A percentile compares a stretch with the other conserved stretches of the same genome.
Evolutionary conservation across 2,329 filamentous ascomycete species (phyloP).

Genomic region (Curvularia sp.): DNA sequence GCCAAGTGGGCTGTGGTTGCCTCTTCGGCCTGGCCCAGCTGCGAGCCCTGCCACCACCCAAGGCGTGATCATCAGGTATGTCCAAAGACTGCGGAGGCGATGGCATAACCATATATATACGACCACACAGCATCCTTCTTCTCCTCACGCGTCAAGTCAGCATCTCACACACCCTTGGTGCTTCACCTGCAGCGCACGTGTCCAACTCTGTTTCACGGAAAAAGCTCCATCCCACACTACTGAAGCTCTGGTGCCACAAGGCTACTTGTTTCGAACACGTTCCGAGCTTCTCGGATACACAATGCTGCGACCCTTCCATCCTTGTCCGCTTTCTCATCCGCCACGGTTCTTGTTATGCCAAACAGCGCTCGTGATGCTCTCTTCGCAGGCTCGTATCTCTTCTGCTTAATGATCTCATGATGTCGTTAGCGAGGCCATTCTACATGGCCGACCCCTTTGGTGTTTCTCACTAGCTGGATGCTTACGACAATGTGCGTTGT

Average conservation of each 20-base stretch:
- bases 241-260: constrained; percentile 8
- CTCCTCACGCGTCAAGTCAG: background rate
- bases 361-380: background rate
- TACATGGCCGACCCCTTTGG: background rate
- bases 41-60: background rate
- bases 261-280: constrained; percentile 16
- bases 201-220: constrained; percentile 11
- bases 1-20: background rate
- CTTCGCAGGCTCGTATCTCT: background rate
- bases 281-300: constrained; percentile 3
- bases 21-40: background rate
- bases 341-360: too few species aligned
- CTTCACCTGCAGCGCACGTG: background rate
- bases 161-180: constrained; percentile 1
- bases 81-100: background rate
- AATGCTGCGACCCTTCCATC: background rate
- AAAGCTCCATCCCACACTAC: background rate
- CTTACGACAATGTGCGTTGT: background rate
- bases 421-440: background rate
- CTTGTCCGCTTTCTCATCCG: background rate
- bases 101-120: background rate
- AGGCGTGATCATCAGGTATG: background rate
- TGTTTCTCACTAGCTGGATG: background rate
- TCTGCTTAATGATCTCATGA: too few species aligned
- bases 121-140: background rate